phyloP scores from a whole-genome alignment of 2,329 filamentous ascomycete genomes.

The Alternaria hordeiaustralica region DNA sequence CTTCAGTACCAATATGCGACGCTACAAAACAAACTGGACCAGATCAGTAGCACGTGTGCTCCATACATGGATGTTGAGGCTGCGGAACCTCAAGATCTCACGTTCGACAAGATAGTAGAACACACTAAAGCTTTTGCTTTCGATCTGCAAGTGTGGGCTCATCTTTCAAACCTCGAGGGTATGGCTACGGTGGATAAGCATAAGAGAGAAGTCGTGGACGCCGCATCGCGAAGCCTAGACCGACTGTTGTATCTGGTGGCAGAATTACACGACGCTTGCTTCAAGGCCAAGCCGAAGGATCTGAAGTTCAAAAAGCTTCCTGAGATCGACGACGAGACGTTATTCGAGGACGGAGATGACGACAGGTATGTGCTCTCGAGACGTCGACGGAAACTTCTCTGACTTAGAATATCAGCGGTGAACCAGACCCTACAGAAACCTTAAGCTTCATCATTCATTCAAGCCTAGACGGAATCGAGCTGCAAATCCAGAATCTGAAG shows the following conservation, averaged over 20 bases:
- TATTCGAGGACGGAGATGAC: constrained; percentile 15
- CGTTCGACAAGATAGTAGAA: constrained; percentile 33
- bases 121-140: constrained; percentile 28
- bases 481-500: constrained; percentile 33
- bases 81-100: constrained; percentile 30
- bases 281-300: constrained; percentile 27
- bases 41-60: constrained; percentile 21
- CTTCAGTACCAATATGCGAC: constrained; percentile 26
- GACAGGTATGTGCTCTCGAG: constrained; percentile 2
- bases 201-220: constrained; percentile 21
- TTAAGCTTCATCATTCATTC: constrained; percentile 28
- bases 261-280: constrained; percentile 21
- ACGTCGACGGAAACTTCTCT: neutral
- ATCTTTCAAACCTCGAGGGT: constrained; percentile 24
- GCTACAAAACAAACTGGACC: constrained; percentile 24
- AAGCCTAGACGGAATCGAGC: constrained; percentile 29
- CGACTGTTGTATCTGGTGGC: constrained; percentile 17
- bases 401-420: constrained; percentile 5
- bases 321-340: constrained; percentile 14
- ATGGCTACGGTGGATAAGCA: constrained; percentile 21
- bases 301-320: constrained; percentile 22
- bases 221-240: constrained; percentile 21
- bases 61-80: constrained; percentile 29
- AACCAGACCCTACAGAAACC: constrained; percentile 23
- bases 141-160: constrained; percentile 32